A percentile compares a stretch with the other conserved stretches of the same genome.
These are phyloP conservation scores for Anthoceros angustus DNA, from an alignment of 225 moss, liverwort and hornwort species.

Conservation along the genomic window DNA sequence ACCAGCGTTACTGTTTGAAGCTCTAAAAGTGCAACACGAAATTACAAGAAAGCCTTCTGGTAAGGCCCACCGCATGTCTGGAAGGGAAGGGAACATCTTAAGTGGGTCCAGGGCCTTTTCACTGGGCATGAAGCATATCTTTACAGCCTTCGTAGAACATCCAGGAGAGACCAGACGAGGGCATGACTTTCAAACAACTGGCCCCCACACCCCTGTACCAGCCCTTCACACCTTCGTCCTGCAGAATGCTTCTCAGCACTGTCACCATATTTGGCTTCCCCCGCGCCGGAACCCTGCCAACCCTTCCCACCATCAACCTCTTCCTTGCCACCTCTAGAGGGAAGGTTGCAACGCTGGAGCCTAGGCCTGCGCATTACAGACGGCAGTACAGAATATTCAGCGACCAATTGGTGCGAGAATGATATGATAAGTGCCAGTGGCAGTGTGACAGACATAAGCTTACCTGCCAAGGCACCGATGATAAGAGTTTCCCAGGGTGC, in stretches of 20 bases:
- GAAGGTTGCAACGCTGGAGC: slow-evolving; percentile 28
- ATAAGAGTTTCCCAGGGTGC: slow-evolving; percentile 20
- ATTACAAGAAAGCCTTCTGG: too few relatives aligned
- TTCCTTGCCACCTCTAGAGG: slow-evolving; percentile 32
- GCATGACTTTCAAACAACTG: slow-evolving; percentile 34
- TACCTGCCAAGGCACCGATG: slow-evolving; percentile 31
- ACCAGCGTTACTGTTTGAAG: too few relatives aligned
- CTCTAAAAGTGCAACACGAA: too few relatives aligned
- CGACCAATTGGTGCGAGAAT: neutral
- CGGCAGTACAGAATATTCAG: neutral
- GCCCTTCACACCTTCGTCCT: slow-evolving; percentile 26
- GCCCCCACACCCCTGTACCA: slow-evolving; percentile 24
- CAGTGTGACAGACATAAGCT: neutral
- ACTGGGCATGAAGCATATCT: slow-evolving; percentile 12
- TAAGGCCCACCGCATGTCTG: too few relatives aligned
- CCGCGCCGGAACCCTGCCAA: slow-evolving; percentile 12
- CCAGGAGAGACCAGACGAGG: slow-evolving; percentile 32
- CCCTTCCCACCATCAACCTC: slow-evolving; percentile 24
- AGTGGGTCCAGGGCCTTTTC: neutral
- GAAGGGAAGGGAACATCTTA: too few relatives aligned
- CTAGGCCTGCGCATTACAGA: slow-evolving; percentile 16
- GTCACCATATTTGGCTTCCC: slow-evolving; percentile 18
- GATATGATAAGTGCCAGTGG: neutral
- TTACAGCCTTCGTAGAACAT: slow-evolving; percentile 36
- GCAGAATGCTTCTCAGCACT: slow-evolving; percentile 15